phyloP scores from a whole-genome alignment of 331 rosid species.

The Quercus phellos region DNA sequence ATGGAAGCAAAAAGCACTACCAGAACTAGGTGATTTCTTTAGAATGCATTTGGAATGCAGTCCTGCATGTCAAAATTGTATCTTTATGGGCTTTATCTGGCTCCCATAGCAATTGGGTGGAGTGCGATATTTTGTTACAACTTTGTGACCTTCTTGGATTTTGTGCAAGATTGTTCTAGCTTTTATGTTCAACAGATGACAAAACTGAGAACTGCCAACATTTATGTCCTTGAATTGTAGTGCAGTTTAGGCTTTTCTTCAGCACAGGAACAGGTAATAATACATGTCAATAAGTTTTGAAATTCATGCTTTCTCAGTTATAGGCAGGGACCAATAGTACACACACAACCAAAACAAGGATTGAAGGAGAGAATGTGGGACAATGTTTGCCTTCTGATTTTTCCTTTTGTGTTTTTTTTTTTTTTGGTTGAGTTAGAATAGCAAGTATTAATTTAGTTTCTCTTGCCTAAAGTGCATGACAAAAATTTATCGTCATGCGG shows the following conservation, averaged over 20 bases:
- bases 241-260: background rate
- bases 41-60: background rate
- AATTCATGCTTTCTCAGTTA: background rate
- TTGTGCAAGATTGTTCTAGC: background rate
- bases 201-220: background rate
- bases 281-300: background rate
- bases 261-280: background rate
- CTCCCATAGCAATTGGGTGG: background rate
- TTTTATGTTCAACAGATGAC: background rate
- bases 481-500: slow-evolving; percentile 20
- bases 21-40: background rate
- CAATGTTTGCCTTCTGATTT: background rate
- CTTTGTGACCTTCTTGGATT: background rate
- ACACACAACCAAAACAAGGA: too few species aligned
- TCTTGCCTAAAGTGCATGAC: slow-evolving; percentile 15
- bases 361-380: too few species aligned
- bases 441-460: background rate
- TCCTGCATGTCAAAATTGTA: too few species aligned
- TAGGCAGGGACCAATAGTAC: background rate
- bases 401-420: background rate
- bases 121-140: background rate
- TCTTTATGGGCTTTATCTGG: background rate
- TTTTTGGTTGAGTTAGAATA: background rate
- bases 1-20: background rate
- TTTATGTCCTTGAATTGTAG: background rate